Percentiles rank a stretch among this genome's conserved stretches.
These are phyloP conservation scores for Mycena galericulata DNA, from an alignment of 768 basidiomycete genomes.

Conservation along the genomic window DNA sequence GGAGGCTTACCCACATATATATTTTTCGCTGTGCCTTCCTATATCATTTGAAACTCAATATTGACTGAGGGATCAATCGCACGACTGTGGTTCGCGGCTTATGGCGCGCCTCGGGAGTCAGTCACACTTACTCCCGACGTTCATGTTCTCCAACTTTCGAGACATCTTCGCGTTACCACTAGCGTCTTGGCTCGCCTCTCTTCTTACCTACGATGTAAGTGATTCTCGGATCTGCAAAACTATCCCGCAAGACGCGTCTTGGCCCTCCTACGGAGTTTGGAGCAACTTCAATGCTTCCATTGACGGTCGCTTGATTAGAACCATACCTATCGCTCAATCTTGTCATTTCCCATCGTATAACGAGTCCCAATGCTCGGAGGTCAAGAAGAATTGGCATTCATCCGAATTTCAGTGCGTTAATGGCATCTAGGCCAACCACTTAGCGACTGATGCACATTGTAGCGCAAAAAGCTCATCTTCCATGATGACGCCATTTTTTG, in stretches of 20 bases:
- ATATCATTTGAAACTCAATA: too few relatives aligned
- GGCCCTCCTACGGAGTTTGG: conserved; percentile 29
- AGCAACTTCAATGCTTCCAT: conserved; percentile 25
- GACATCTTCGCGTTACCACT: too few relatives aligned
- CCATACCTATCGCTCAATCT: conserved; percentile 25
- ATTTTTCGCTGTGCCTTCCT: too few relatives aligned
- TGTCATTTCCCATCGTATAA: conserved; percentile 30
- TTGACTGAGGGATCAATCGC: too few relatives aligned
- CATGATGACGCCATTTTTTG: conserved; percentile 34
- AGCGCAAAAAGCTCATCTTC: conserved; percentile 29
- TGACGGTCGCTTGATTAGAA: conserved; percentile 24
- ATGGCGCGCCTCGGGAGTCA: too few relatives aligned
- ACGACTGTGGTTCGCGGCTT: too few relatives aligned
- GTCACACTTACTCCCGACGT: too few relatives aligned
- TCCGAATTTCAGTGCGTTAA: conserved; percentile 32
- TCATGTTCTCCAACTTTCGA: too few relatives aligned
- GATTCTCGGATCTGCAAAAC: too few relatives aligned
- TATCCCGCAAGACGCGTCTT: conserved; percentile 6
- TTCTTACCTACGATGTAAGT: too few relatives aligned
- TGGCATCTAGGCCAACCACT: background rate
- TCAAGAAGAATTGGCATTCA: conserved; percentile 26
- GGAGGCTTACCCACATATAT: too few relatives aligned
- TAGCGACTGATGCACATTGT: background rate
- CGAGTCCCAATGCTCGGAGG: conserved; percentile 10
- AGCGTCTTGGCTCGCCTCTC: too few relatives aligned